Conservation (phyloP, 139 green algal genomes). For the Volvox africanus region DNA sequence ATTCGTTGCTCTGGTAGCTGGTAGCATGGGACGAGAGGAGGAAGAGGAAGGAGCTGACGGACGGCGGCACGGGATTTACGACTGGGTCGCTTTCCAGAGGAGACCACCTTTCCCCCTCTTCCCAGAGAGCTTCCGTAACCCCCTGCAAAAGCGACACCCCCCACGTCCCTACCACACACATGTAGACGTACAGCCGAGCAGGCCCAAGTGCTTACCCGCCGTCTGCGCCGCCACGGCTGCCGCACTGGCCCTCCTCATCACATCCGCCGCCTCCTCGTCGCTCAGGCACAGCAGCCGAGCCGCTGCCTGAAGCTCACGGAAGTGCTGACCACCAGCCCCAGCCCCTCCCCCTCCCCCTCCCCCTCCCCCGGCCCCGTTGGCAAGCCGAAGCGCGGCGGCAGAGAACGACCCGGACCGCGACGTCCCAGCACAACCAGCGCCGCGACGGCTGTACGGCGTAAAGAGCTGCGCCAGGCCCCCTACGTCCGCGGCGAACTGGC, state of each 20-base stretch:
- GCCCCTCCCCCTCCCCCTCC: neutral
- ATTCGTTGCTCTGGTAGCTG: too few species aligned
- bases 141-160: too few species aligned
- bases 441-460: conserved; percentile 47
- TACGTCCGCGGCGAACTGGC: conserved; percentile 49
- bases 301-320: conserved; percentile 54
- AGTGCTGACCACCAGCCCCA: conserved; percentile 41
- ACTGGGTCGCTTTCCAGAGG: too few species aligned
- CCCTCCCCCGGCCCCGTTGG: neutral
- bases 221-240: conserved; percentile 22
- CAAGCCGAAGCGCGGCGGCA: conserved; percentile 9
- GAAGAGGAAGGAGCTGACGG: too few species aligned
- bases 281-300: conserved; percentile 44
- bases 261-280: conserved; percentile 51
- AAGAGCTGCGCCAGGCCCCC: conserved; percentile 46
- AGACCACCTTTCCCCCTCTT: too few species aligned
- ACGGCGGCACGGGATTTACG: too few species aligned
- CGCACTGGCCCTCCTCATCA: conserved; percentile 44
- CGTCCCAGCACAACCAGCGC: neutral
- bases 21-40: too few species aligned
- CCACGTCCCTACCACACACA: neutral
- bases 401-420: neutral
- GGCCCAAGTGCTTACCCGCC: neutral
- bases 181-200: neutral
- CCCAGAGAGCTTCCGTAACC: too few species aligned